Base-by-base conservation (phyloP, 2,329 filamentous ascomycete genomes). In the Ceratocystis papillata region DNA sequence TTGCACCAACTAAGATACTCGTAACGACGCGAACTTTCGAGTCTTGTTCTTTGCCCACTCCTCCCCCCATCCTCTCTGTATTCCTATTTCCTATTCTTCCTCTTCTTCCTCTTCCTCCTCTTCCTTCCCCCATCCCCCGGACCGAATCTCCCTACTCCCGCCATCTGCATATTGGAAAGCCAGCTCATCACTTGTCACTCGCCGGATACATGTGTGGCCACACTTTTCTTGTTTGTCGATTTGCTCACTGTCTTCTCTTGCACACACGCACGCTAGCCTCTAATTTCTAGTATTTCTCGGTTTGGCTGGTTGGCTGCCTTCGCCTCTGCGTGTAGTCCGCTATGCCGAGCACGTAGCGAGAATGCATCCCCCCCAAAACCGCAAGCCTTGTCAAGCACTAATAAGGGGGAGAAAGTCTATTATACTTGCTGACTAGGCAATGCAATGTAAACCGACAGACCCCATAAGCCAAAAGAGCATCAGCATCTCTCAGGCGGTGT, bases 161-260 rank as follows among this genome's bases (percentile, higher is more conserved):
- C 46, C 46, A 50, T 50, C 37, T 41, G 37, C 37, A 41, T 41
- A 3, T 20, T 50, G n/a, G 7, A 50, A 25, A 50, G 46, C 17
- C 46, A 50, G 22, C 46, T 50, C 46, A 50, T 50, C 46, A 50
- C 46, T 50, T 22, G 22, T 50, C 46, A 50, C 7, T 20, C 46
- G 7, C 46, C 22, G 46, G 46, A 57, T 57, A 57, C 53, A 30
- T 28, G 22, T 57, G 53, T 57, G 53, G 53, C 53, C 53, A 57
- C 22, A 33, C 30, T 6, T 57, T 57, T 28, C 25, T 28, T 57
- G 53, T 57, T n/a, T 33, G 22, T 50, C 22, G 46, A 22, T 5
- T 10, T 50, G 46, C n/a, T 1, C 37, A 3, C 37, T 12, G 37
- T 50, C n/a, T 10, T 50, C 7, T 50, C 46, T 5, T n/a, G 46